A percentile compares a stretch with the other conserved stretches of the same genome.
These are phyloP conservation scores for Tetratostichococcus sp. DNA, from an alignment of 139 green algal species.

Conservation along the genomic window DNA sequence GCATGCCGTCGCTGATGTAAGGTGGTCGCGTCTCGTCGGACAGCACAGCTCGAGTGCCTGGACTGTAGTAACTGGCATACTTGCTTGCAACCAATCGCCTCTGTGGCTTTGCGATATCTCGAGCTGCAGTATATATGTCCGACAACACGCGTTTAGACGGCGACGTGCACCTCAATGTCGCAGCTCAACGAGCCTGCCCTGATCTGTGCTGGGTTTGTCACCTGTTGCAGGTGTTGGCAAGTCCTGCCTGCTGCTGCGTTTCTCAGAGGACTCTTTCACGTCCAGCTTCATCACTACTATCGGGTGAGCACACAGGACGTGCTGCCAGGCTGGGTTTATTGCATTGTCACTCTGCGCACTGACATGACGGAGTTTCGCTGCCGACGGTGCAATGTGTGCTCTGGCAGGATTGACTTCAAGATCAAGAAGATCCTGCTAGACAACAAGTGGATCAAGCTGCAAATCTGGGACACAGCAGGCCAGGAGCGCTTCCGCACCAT, in stretches of 20 bases:
- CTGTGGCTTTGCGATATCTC: no score
- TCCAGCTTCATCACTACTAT: constrained; percentile 98
- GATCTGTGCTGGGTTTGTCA: not conserved
- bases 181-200: not conserved
- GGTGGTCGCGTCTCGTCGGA: no score
- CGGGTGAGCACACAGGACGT: constrained; percentile 54
- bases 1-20: not conserved
- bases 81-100: no score
- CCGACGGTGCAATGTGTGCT: no score
- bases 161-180: no score
- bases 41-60: no score
- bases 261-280: constrained; percentile 94
- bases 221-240: constrained; percentile 87
- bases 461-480: constrained; percentile 98
- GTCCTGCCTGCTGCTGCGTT: constrained; percentile 91
- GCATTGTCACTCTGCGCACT: not conserved
- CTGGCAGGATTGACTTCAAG: constrained; percentile 95
- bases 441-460: constrained; percentile 92
- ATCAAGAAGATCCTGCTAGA: constrained; percentile 95
- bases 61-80: no score
- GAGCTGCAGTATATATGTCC: no score
- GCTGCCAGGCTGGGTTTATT: no score
- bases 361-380: not conserved
- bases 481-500: constrained; percentile 98
- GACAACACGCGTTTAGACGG: no score